phyloP scores from a whole-genome alignment of 768 basidiomycete species.

The Auricularia sp. region DNA sequence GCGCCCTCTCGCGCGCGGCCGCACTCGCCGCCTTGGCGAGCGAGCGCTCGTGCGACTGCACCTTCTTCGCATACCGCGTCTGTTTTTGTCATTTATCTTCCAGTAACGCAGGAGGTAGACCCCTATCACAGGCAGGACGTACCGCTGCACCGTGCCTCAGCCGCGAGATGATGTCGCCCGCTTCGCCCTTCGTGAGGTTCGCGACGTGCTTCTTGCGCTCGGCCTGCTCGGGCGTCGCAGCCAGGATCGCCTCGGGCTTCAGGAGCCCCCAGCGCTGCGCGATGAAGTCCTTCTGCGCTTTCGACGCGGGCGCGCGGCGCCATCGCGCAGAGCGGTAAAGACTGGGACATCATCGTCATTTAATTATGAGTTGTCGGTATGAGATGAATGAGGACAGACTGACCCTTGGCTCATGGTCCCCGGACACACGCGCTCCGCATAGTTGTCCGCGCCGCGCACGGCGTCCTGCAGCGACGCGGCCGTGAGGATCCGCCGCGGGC shows the following conservation, averaged over 20 bases:
- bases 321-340: slow-evolving; percentile 56
- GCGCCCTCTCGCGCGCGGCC: slow-evolving; percentile 37
- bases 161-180: slow-evolving; percentile 68
- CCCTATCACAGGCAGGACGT: slow-evolving; percentile 6
- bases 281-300: slow-evolving; percentile 48
- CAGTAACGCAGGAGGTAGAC: too few relatives aligned
- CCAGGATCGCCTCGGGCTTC: slow-evolving; percentile 12
- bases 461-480: slow-evolving; percentile 49
- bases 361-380: background rate
- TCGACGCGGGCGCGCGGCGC: slow-evolving; percentile 52
- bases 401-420: slow-evolving; percentile 44
- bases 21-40: slow-evolving; percentile 21
- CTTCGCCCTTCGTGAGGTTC: slow-evolving; percentile 63
- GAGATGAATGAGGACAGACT: slow-evolving; percentile 9
- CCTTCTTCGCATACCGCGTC: slow-evolving; percentile 48
- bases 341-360: slow-evolving; percentile 21
- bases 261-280: slow-evolving; percentile 35
- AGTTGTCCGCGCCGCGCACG: slow-evolving; percentile 61
- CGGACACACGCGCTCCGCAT: slow-evolving; percentile 45
- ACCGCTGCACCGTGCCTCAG: slow-evolving; percentile 70
- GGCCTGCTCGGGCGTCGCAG: slow-evolving; percentile 17
- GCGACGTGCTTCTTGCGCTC: slow-evolving; percentile 16
- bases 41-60: slow-evolving; percentile 22
- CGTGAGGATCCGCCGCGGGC: slow-evolving; percentile 40
- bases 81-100: slow-evolving; percentile 14